These are phyloP conservation scores for Coleophoma eucalyptorum DNA, from an alignment of 2,329 filamentous ascomycete species.

Conservation along the genomic window DNA sequence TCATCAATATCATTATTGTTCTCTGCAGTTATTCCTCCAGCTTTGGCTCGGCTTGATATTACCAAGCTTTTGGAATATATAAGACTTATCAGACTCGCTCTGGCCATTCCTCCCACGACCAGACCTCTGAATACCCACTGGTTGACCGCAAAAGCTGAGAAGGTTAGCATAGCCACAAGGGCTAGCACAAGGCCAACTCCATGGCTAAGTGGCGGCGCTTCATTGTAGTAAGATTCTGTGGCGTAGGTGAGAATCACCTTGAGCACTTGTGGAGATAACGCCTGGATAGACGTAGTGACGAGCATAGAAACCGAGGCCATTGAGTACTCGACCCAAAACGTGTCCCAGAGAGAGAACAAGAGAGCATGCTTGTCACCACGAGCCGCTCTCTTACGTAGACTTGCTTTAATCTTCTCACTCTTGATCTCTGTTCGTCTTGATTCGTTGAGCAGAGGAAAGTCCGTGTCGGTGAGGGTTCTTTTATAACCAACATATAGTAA, in stretches of 20 bases:
- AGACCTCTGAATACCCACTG: constrained; percentile 3
- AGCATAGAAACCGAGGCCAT: constrained; percentile 1
- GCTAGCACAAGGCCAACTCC: constrained; percentile 2
- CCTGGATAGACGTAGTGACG: not conserved
- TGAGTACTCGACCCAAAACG: constrained; percentile 1
- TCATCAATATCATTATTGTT: not conserved
- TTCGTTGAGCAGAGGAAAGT: not conserved
- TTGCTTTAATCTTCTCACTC: not conserved
- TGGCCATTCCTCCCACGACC: constrained; percentile 1
- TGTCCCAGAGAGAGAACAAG: not conserved
- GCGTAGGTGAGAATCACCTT: constrained; percentile 1
- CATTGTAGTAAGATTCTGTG: constrained; percentile 1
- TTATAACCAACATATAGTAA: not conserved
- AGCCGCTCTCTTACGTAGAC: not conserved
- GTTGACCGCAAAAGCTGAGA: not conserved
- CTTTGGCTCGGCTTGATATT: constrained; percentile 3
- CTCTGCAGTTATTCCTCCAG: not conserved
- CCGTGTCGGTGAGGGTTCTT: constrained; percentile 1
- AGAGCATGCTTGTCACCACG: constrained; percentile 4
- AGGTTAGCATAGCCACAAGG: not conserved
- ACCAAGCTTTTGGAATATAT: constrained; percentile 1
- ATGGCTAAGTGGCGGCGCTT: not conserved
- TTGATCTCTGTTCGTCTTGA: not conserved
- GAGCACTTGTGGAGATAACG: not conserved
- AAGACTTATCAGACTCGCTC: constrained; percentile 1